Conservation (phyloP, 805 yeast genomes). For the Sugiyamaella chiloensis region DNA sequence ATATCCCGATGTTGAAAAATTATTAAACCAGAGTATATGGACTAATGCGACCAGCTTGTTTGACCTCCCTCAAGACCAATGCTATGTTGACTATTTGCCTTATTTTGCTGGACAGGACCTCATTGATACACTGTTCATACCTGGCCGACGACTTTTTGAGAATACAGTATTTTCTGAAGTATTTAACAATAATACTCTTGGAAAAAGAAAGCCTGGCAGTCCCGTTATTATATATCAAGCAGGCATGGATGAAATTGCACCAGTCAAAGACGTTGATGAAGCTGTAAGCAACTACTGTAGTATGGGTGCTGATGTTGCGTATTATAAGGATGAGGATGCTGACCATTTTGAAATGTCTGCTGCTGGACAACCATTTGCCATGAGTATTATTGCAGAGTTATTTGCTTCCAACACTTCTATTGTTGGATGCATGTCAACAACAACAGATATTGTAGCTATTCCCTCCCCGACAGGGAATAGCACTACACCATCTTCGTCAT, state of each 20-base stretch:
- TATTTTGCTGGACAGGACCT: constrained; percentile 19
- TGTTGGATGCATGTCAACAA: background rate
- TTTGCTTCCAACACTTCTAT: background rate
- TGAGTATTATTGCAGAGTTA: background rate
- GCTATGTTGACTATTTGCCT: constrained; percentile 18
- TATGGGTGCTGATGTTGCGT: constrained; percentile 17
- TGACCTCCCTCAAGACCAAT: constrained; percentile 13
- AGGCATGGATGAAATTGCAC: constrained; percentile 24
- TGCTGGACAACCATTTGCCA: constrained; percentile 8
- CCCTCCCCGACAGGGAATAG: background rate
- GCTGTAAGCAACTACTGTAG: constrained; percentile 18
- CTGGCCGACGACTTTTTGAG: constrained; percentile 18
- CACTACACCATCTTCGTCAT: background rate
- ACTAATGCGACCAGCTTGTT: background rate
- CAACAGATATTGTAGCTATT: background rate
- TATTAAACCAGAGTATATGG: constrained; percentile 8
- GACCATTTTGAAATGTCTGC: constrained; percentile 13
- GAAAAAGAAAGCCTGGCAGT: constrained; percentile 17
- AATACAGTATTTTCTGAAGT: constrained; percentile 14
- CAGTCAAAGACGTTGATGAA: constrained; percentile 20
- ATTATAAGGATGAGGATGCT: constrained; percentile 12
- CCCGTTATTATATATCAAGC: constrained; percentile 28
- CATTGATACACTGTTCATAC: constrained; percentile 13
- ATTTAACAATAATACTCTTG: constrained; percentile 20
- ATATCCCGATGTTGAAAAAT: constrained; percentile 19